Evolutionary conservation across 495 filamentous ascomycete species (phyloP), one percentile per base, ranked within the genome.

Genomic region (Tuber brumale): DNA sequence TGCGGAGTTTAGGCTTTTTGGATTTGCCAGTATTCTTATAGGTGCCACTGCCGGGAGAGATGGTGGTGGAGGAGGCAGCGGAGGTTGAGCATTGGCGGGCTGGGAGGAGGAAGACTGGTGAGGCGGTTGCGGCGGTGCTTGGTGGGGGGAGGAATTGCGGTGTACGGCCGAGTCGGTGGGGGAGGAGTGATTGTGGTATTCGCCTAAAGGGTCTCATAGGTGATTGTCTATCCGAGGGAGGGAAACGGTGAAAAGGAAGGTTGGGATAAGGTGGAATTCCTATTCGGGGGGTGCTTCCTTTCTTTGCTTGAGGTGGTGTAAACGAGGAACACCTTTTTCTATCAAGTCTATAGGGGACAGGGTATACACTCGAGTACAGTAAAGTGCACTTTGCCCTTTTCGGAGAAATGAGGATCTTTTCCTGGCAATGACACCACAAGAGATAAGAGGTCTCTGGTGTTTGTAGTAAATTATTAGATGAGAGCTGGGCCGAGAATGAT

Each of bases 1-100:
- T 44, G 31, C 71, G 73, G 31, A 69, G 75, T n/a, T 41, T 21
- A 3, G 35, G 27, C 27, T 70, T 74, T 41, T 57, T 79, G 48
- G 77, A 66, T 39, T 19, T 69, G 21, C 14, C 18, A 31, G 57
- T 18, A 12, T 16, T 31, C 27, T 31, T 66, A n/a, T 66, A 66
- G 57, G 45, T 35, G 41, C 6, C 2, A 31, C 39, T 69, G 4
- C 42, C 5, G 10, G 35, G 37, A 39, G 37, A 31, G 3, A 27
- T 74, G 71, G 19, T 39, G 19, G 6, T 14, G 51, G 39, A 43
- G 21, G 21, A 19, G 19, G 42, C 18, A 23, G 70, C 4, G 21
- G 19, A 45, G 14, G 75, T 41, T 19, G 19, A 45, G 12, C 69
- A 45, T 44, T 57, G 72, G 23, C 41, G 70, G 41, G 39, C 18